These are phyloP conservation scores for Exserohilum turcica DNA, from an alignment of 2,329 filamentous ascomycete genomes.

Conservation along the genomic window DNA sequence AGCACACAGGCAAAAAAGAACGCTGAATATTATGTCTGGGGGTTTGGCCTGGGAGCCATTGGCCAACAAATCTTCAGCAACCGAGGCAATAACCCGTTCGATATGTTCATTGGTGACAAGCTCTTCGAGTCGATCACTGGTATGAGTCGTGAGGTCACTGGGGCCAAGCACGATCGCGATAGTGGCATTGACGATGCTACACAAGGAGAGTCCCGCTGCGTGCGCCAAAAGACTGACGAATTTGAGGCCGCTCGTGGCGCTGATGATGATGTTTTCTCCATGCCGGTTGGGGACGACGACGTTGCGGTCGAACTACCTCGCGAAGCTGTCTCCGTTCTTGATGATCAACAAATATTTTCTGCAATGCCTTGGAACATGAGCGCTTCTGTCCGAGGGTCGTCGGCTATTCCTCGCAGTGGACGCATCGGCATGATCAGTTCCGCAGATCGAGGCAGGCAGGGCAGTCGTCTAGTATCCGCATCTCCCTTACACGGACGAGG, in stretches of 20 bases:
- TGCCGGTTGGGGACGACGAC: conserved; percentile 49
- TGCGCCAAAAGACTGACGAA: conserved; percentile 40
- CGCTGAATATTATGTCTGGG: conserved; percentile 65
- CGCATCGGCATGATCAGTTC: conserved; percentile 50
- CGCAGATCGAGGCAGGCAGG: conserved; percentile 42
- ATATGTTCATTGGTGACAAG: conserved; percentile 62
- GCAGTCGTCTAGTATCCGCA: conserved; percentile 61
- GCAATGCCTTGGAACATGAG: conserved; percentile 73
- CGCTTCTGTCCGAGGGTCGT: conserved; percentile 60
- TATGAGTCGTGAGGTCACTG: conserved; percentile 31
- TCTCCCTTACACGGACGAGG: conserved; percentile 66
- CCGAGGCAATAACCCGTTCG: conserved; percentile 57
- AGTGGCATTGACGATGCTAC: conserved; percentile 43
- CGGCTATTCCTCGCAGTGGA: conserved; percentile 46
- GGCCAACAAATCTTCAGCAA: conserved; percentile 27
- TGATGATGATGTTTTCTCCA: conserved; percentile 41
- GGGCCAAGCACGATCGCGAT: conserved; percentile 43
- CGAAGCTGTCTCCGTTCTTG: conserved; percentile 67
- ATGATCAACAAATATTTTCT: conserved; percentile 68
- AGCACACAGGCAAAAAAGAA: conserved; percentile 63
- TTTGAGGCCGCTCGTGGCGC: conserved; percentile 44
- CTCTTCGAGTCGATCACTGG: conserved; percentile 58
- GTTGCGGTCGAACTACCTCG: conserved; percentile 76
- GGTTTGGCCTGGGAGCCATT: conserved; percentile 61
- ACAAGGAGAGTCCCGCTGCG: conserved; percentile 39